Base-by-base conservation (phyloP, 371 early-diverging fungal genomes). In the Nematocida sp. region DNA sequence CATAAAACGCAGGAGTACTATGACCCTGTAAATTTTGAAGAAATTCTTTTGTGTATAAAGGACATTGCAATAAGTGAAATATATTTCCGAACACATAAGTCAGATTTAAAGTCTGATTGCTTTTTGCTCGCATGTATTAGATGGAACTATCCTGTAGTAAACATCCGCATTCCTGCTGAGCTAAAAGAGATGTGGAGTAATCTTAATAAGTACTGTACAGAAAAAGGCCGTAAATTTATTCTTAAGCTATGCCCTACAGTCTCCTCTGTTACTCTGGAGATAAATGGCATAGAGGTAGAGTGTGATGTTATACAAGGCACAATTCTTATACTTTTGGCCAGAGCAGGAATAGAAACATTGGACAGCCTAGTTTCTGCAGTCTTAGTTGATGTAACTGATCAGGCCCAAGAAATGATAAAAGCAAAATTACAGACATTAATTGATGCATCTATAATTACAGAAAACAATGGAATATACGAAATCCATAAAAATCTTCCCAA, bases 111-210 rank as follows among this genome's bases (percentile, higher is more conserved):
- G 23, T 18, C 60, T 4, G 61, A 78, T 11, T 78, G 80, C 25
- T 18, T 44, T 15, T 50, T 78, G 52, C 72, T 78, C 5, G 40
- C 71, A 11, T 78, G 69, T 42, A 78, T 47, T 20, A 55, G 80
- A 60, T 78, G 80, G 80, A 61, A 18, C 56, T 78, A 62, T 56
- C 80, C 80, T 25, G 58, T 23, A n/a, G 20, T 78, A 45, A 5
- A 69, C n/a, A 70, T 78, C 15, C 39, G 18, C 25, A 25, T 78
- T 3, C 80, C 80, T 20, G 47, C 76, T 20, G 80, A 78, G 70
- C 20, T 78, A 25, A 71, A 78, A 42, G 45, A 46, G 5, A 46
- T 45, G 15, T 78, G 80, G 80, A 39, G 58, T 4, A n/a, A 15
- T 7, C 55, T 78, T 11, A 70, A 60, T 4, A 33, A 46, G 57